Conservation (phyloP, 1,139 yeast genomes). For the Martiniozyma asiatica region DNA sequence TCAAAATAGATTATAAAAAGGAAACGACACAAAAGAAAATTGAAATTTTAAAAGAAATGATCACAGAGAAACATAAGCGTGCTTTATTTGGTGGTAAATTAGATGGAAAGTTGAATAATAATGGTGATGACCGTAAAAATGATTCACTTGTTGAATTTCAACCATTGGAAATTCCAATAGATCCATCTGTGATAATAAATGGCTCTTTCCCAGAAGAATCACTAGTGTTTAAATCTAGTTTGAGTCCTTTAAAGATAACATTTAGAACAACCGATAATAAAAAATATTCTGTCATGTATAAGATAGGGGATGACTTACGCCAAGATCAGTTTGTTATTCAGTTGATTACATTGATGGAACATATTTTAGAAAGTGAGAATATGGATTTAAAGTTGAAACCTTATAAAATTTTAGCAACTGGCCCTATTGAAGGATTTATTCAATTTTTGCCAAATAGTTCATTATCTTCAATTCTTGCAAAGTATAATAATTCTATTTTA, state of each 20-base stretch:
- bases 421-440: slow-evolving; percentile 81
- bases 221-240: slow-evolving; percentile 78
- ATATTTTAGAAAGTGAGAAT: slow-evolving; percentile 75
- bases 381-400: slow-evolving; percentile 82
- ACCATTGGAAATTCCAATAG: slow-evolving; percentile 59
- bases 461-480: slow-evolving; percentile 64
- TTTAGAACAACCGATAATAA: slow-evolving; percentile 40
- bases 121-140: slow-evolving; percentile 10
- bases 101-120: slow-evolving; percentile 6
- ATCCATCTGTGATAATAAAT: slow-evolving; percentile 52
- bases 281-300: slow-evolving; percentile 73
- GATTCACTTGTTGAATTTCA: slow-evolving; percentile 30
- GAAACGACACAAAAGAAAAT: slow-evolving; percentile 48
- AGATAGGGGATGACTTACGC: slow-evolving; percentile 89
- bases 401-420: slow-evolving; percentile 81
- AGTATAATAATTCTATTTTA: slow-evolving; percentile 62
- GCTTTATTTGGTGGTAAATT: slow-evolving; percentile 12
- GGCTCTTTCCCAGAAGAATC: slow-evolving; percentile 77
- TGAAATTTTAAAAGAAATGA: slow-evolving; percentile 29
- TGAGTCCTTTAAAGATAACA: slow-evolving; percentile 77
- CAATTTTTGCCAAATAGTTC: slow-evolving; percentile 91
- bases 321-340: slow-evolving; percentile 96
- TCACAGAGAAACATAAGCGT: slow-evolving; percentile 21
- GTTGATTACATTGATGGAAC: slow-evolving; percentile 85
- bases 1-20: slow-evolving; percentile 24